Percentiles rank a stretch among this genome's conserved stretches.
These are phyloP conservation scores for Arabidopsis suecica DNA, from an alignment of 345 rosid genomes.

Conservation along the genomic window DNA sequence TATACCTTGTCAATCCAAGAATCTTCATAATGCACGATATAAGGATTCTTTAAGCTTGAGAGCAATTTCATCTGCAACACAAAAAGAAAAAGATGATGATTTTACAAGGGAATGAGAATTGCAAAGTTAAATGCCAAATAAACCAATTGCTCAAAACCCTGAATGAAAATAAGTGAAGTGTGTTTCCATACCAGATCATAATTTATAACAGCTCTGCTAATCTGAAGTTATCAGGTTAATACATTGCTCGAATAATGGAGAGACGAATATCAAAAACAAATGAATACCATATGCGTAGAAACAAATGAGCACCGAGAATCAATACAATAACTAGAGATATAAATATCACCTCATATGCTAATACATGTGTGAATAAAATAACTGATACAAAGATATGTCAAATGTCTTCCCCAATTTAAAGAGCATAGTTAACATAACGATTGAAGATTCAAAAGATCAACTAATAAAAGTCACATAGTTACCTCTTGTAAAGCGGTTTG, in stretches of 20 bases:
- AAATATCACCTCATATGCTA: background rate
- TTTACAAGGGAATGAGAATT: background rate
- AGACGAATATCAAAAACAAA: background rate
- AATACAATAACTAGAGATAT: background rate
- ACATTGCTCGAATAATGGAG: constrained; percentile 7
- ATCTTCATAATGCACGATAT: constrained; percentile 78
- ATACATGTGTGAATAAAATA: background rate
- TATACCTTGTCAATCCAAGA: constrained; percentile 95
- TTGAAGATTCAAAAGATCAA: constrained; percentile 19
- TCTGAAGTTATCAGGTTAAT: background rate
- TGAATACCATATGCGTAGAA: background rate
- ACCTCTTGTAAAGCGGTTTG: constrained; percentile 93
- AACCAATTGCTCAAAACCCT: background rate
- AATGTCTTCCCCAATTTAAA: background rate
- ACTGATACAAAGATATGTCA: background rate
- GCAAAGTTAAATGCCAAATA: constrained; percentile 9
- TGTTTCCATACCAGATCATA: background rate
- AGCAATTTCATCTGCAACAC: constrained; percentile 80
- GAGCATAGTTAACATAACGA: constrained; percentile 1
- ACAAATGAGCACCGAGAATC: background rate
- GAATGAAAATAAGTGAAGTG: background rate
- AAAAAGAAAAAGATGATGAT: constrained; percentile 22
- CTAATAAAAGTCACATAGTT: constrained; percentile 21
- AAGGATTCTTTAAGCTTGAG: constrained; percentile 73
- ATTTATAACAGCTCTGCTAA: background rate